Conservation (phyloP, 2,329 filamentous ascomycete genomes). For the Geoglossum cookeanum region DNA sequence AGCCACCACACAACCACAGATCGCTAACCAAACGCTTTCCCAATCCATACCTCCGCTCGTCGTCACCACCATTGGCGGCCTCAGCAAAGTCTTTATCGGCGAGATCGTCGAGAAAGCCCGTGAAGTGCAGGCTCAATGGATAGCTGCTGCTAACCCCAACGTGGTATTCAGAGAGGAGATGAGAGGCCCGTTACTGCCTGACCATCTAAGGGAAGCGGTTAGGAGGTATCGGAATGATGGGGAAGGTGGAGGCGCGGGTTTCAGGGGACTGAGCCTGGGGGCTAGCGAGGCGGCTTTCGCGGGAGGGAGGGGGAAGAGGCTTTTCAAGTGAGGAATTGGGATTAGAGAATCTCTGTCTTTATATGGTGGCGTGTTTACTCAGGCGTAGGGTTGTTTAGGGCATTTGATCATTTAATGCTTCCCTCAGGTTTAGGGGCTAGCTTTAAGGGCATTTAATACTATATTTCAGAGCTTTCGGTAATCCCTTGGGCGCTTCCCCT, state of each 20-base stretch:
- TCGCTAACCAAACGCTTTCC: conserved; percentile 47
- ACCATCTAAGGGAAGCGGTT: conserved; percentile 29
- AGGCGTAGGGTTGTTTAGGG: too few relatives aligned
- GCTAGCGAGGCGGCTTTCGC: conserved; percentile 25
- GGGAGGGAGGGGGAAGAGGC: conserved; percentile 22
- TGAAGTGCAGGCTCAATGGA: conserved; percentile 32
- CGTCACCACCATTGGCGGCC: conserved; percentile 43
- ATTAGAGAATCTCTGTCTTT: neutral
- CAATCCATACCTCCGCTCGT: conserved; percentile 47
- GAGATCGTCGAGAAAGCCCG: conserved; percentile 46
- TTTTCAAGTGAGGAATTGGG: conserved; percentile 21
- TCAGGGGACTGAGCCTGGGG: conserved; percentile 27
- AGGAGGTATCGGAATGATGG: conserved; percentile 28
- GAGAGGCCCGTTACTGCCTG: conserved; percentile 25
- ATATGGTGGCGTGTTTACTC: neutral
- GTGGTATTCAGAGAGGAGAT: neutral
- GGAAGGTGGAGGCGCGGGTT: conserved; percentile 28
- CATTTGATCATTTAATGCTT: too few relatives aligned
- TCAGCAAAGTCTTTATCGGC: conserved; percentile 47
- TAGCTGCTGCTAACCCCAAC: neutral
- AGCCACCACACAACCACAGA: conserved; percentile 20
- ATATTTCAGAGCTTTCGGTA: too few relatives aligned
- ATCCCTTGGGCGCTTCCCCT: too few relatives aligned
- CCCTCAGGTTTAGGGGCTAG: too few relatives aligned
- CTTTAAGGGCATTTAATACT: too few relatives aligned